These are phyloP conservation scores for Cudoniella acicularis DNA, from an alignment of 495 filamentous ascomycete species.

Conservation along the genomic window DNA sequence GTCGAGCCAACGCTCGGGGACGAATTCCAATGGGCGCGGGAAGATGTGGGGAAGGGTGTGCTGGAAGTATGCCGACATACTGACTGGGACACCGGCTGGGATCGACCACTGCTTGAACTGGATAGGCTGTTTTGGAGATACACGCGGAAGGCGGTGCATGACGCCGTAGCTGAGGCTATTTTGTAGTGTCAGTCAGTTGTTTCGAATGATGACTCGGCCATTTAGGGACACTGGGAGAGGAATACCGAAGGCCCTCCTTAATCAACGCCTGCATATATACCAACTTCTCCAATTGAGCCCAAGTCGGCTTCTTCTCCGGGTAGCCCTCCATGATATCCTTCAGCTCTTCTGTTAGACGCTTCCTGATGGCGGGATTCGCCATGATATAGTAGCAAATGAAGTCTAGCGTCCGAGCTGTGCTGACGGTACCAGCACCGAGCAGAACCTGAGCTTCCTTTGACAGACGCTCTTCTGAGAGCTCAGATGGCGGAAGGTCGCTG, in stretches of 20 bases:
- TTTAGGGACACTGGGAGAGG: no score
- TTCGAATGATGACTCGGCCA: no score
- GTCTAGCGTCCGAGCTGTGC: conserved; percentile 23
- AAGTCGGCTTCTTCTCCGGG: no score
- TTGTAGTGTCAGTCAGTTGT: no score
- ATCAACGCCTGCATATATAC: conserved; percentile 7
- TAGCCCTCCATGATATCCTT: conserved; percentile 6
- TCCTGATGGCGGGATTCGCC: conserved; percentile 18
- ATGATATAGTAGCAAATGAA: conserved; percentile 32
- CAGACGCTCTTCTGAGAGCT: conserved; percentile 8
- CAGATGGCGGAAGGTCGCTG: conserved; percentile 1
- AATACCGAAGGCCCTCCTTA: conserved; percentile 38
- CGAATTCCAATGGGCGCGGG: conserved; percentile 40
- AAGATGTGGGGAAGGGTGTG: no score
- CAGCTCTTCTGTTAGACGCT: conserved; percentile 28
- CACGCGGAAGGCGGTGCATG: conserved; percentile 27
- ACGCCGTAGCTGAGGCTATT: conserved; percentile 38
- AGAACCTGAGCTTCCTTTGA: conserved; percentile 29
- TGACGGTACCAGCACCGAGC: conserved; percentile 29
- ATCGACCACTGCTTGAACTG: conserved; percentile 25
- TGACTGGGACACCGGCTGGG: conserved; percentile 37
- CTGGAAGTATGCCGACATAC: no score
- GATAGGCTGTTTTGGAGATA: conserved; percentile 24
- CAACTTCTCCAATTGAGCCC: conserved; percentile 34
- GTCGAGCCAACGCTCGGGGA: conserved; percentile 49